Base-by-base conservation (phyloP, 139 green algal genomes). In the Micromonas commoda region DNA sequence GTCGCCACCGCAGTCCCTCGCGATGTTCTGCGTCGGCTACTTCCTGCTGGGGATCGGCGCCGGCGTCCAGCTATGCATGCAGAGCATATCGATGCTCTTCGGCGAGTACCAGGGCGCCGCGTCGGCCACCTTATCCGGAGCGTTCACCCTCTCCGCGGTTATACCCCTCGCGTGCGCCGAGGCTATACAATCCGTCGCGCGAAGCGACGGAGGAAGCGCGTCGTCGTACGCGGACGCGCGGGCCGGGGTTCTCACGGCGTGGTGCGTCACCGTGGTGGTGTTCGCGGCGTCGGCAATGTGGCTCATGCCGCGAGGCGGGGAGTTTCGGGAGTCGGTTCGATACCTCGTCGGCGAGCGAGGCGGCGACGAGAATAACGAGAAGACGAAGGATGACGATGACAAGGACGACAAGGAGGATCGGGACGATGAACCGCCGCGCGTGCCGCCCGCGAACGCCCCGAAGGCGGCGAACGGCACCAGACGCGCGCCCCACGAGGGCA, bases 11-110 rank as follows among this genome's bases (percentile, higher is more conserved):
- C 19, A 24, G 21, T 23, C 52, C 68, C 23, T 54, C 1, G 9
- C 9, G 1, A 28, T 24, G 2, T 54, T 75, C 29, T 20, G 21
- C 2, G 68, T 54, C 5, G 33, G 23, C 20, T 9, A 60, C 29
- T 53, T 57, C 20, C 23, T 54, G 1, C 21, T 75, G 23, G 68
- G 68, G 28, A 20, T 75, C 31, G 68, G 68, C 2, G 52, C 68
- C 0, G 68, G 68, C 2, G 33, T n/a, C 31, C 68, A 75, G 68
- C 37, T 75, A 24, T 53, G 33, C 33, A 24, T 75, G 68, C 68
- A 75, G 37, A 29, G 31, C 19, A 32, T 75, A 24, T 29, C 68
- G 68, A 16, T 29, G 9, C 4, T 75, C 23, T 75, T 75, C 35
- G 28, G 28, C 21, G 33, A 73, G 16, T 54, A 52, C 33, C 19